phyloP scores from a whole-genome alignment of 2,329 filamentous ascomycete species.

The Pseudofabraea citricarpa region DNA sequence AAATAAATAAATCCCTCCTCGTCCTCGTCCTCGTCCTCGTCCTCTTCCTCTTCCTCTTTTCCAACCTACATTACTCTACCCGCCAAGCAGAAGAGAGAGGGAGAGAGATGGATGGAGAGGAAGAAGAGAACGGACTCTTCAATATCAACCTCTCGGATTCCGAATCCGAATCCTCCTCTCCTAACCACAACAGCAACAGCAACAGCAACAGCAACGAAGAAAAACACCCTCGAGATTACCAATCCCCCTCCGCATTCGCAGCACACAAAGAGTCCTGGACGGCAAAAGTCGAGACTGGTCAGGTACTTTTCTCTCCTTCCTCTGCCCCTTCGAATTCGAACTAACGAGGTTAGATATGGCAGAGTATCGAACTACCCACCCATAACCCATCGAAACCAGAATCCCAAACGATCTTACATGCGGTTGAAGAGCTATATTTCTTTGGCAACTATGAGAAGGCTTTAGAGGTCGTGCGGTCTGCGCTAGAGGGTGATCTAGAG shows the following conservation, averaged over 20 bases:
- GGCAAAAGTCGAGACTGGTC: constrained; percentile 24
- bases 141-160: constrained; percentile 27
- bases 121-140: constrained; percentile 34
- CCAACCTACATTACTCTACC: background rate
- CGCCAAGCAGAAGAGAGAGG: background rate
- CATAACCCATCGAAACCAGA: constrained; percentile 21
- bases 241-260: constrained; percentile 25
- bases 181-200: constrained; percentile 36
- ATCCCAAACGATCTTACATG: constrained; percentile 24
- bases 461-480: too few species aligned
- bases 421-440: constrained; percentile 29
- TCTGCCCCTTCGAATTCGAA: background rate
- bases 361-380: background rate
- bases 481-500: too few species aligned
- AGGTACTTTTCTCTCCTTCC: constrained; percentile 13
- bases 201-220: constrained; percentile 8
- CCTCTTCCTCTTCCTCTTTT: too few species aligned
- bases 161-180: background rate
- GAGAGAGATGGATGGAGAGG: constrained; percentile 28
- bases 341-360: background rate
- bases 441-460: constrained; percentile 23
- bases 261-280: constrained; percentile 17
- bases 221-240: constrained; percentile 27
- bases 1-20: too few species aligned
- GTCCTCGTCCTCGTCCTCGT: too few species aligned